A percentile compares a stretch with the other conserved stretches of the same genome.
phyloP scores from a whole-genome alignment of 176 grass and related monocot species.

The Neostapfia colusana region DNA sequence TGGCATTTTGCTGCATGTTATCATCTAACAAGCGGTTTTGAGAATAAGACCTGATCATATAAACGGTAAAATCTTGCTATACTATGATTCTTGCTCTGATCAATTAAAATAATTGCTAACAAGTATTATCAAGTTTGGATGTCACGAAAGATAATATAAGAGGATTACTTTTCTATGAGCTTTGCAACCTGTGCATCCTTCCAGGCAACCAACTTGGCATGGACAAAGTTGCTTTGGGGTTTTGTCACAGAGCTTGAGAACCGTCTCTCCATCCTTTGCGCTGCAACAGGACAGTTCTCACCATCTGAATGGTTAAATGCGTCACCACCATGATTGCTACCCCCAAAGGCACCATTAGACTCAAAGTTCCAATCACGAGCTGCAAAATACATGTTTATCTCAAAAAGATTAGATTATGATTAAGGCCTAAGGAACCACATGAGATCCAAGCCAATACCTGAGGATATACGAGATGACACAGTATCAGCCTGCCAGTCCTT shows the following conservation, averaged over 20 bases:
- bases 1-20: constrained; percentile 23
- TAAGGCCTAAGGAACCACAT: constrained; percentile 16
- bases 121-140: constrained; percentile 5
- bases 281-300: constrained; percentile 24
- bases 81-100: constrained; percentile 32
- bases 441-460: constrained; percentile 50
- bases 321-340: constrained; percentile 12
- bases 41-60: constrained; percentile 1
- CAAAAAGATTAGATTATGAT: constrained; percentile 20
- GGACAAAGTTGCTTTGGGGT: constrained; percentile 37
- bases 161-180: constrained; percentile 63
- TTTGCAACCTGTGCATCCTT: constrained; percentile 63
- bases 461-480: constrained; percentile 58
- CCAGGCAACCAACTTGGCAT: constrained; percentile 64
- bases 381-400: constrained; percentile 28
- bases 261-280: constrained; percentile 34
- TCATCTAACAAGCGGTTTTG: constrained; percentile 17
- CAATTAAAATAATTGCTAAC: constrained; percentile 1
- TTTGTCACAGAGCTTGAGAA: constrained; percentile 23
- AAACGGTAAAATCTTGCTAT: constrained; percentile 18
- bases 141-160: constrained; percentile 3
- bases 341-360: constrained; percentile 42
- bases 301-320: background rate
- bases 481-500: constrained; percentile 51
- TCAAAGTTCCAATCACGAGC: constrained; percentile 51